Conservation (phyloP, 805 yeast genomes). For the Sugiyamaella valdiviana region DNA sequence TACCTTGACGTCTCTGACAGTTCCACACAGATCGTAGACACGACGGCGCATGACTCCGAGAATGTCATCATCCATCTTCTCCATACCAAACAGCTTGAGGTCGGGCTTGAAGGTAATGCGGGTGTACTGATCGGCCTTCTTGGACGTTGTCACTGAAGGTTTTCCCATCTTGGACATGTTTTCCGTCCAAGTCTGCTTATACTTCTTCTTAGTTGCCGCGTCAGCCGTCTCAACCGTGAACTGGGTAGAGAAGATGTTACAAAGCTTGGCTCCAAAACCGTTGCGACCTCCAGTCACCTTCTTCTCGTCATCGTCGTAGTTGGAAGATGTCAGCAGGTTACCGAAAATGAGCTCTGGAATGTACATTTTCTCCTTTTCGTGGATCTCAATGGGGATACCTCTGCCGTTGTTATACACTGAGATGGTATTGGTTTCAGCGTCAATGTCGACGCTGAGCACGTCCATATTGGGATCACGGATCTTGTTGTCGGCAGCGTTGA, state of each 20-base stretch:
- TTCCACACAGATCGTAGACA: slow-evolving; percentile 92
- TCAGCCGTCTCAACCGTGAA: slow-evolving; percentile 89
- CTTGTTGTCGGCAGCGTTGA: slow-evolving; percentile 97
- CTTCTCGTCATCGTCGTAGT: slow-evolving; percentile 90
- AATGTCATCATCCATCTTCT: slow-evolving; percentile 71
- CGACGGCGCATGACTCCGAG: slow-evolving; percentile 83
- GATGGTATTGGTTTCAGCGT: slow-evolving; percentile 65
- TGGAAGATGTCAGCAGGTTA: slow-evolving; percentile 86
- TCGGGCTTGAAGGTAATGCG: slow-evolving; percentile 87
- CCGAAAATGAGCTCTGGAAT: slow-evolving; percentile 97
- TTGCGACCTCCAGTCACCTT: slow-evolving; percentile 98
- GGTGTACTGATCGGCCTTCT: slow-evolving; percentile 65
- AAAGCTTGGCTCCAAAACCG: slow-evolving; percentile 95
- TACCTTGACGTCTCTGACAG: slow-evolving; percentile 76
- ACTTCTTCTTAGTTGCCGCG: slow-evolving; percentile 50
- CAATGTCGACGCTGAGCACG: slow-evolving; percentile 73
- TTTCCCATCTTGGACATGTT: slow-evolving; percentile 77
- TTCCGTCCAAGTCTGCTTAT: slow-evolving; percentile 77
- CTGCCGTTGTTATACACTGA: slow-evolving; percentile 86
- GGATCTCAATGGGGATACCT: slow-evolving; percentile 94
- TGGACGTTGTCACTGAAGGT: slow-evolving; percentile 60
- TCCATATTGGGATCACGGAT: slow-evolving; percentile 91
- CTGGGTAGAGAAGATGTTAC: slow-evolving; percentile 90
- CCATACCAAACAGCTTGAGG: slow-evolving; percentile 77
- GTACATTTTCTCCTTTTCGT: slow-evolving; percentile 80